Base-by-base conservation (phyloP, 495 filamentous ascomycete genomes). In the Podospora appendiculata region DNA sequence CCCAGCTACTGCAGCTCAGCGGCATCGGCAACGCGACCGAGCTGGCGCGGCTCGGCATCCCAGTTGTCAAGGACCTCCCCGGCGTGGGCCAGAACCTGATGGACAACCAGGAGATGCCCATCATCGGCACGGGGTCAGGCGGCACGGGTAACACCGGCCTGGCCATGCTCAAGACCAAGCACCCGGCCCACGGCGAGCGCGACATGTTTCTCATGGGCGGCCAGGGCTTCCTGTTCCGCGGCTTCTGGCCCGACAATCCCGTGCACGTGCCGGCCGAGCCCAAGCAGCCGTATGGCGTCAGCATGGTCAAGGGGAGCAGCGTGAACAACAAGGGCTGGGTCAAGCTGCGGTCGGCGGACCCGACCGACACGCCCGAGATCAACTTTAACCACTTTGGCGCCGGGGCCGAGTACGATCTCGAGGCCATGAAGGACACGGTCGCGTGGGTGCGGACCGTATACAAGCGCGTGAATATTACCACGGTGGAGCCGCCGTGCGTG, bases 41-140 rank as follows among this genome's bases (percentile, higher is more conserved):
- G 50, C 57, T 72, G 2, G 39, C 57, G 48, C 55, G 65, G 36
- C 58, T 67, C 40, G 43, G 57, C 40, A 80, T 83, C 44, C 55
- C 68, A 18, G 65, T 73, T 40, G 56, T 69, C 32, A 66, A 76
- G 17, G 64, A 80, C 41, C 64, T 74, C 3, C 75, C 77, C 9
- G 79, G 78, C 5, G 79, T 82, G 0, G 78, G 79, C 1, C 72
- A 73, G 58, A 79, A 79, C 39, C 68, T 82, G 1, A 74, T 76
- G 60, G 79, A 82, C 48, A 79, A 81, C 50, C 69, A 70, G 50
- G 69, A 70, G 52, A 64, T 66, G 55, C 63, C 64, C 33, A 64
- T 66, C 52, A 55, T 66, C 42, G 66, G 63, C 17, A 54, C 56
- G 7, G 63, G 65, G 6, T 47, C 45, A 35, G 66, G 19, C 13